Evolutionary conservation across 768 basidiomycete species (phyloP), one percentile per base, ranked within the genome.

Genomic region (Strobilomyces echinocephalus): DNA sequence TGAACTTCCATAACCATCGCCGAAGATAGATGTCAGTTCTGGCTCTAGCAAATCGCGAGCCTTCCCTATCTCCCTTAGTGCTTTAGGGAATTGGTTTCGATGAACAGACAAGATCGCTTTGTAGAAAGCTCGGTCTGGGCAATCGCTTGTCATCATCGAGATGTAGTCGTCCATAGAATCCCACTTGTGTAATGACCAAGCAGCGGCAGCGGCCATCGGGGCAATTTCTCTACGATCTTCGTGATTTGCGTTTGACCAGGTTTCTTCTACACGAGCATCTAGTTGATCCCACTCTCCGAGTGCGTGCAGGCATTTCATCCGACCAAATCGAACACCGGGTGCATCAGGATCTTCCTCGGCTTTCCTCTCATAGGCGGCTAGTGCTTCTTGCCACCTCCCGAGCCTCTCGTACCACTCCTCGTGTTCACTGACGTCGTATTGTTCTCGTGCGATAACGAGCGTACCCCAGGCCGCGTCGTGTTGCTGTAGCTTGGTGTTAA

Each of bases 351-450:
- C 88, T n/a, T 78, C 73, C 57, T 81, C 76, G 7, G 81, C 82
- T 63, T 87, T 89, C 62, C 83, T 82, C 58, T 95, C 88, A 64
- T 95, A 97, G 0, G 88, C 88, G 9, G 72, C 76, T 36, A 98
- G 73, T 0, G 97, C 97, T 57, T 97, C 92, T 63, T 93, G 90
- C 97, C 97, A 99, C 49, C 90, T 79, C 6, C 94, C 94, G 16
- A 99, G 83, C 60, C 95, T 82, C 70, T 98, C 94, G 66, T 93
- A 99, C 97, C 97, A 99, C 63, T 95, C 90, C 60, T 98, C 97
- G 64, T 97, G 93, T 65, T 94, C 88, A 35, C 85, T 85, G 30
- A 91, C 85, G 60, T 93, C 89, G 66, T 91, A 93, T 58, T 91
- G 88, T 64, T 92, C 88, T 38, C 88, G 82, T 36, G 95, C 95